Evolutionary conservation across 129 eudicot species (phyloP).

Genomic region (carrot (Daucus carota)): DH1_v3.0 NC_030383.2:5879001-5879500

Average conservation of each 20-base stretch:
- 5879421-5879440: not conserved
- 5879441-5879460: not conserved
- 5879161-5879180: not conserved
- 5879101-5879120: not conserved
- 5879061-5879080: conserved; percentile 60
- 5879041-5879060: conserved; percentile 70
- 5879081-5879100: conserved; percentile 16
- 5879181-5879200: not conserved
- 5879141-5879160: not conserved
- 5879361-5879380: not conserved
- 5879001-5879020: conserved; percentile 81
- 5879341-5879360: not conserved
- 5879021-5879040: conserved; percentile 75
- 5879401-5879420: not conserved
- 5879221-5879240: not conserved
- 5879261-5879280: not conserved
- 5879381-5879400: not conserved
- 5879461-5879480: not conserved
- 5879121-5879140: not conserved
- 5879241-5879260: not conserved
- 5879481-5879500: not conserved
- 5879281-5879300: not conserved
- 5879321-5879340: not conserved
- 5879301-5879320: not conserved
- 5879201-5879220: not conserved